Evolutionary conservation across 2,329 filamentous ascomycete genomes (phyloP), one percentile per base, ranked within the genome.

Genomic region (Trichophyton mentagrophytes): DNA sequence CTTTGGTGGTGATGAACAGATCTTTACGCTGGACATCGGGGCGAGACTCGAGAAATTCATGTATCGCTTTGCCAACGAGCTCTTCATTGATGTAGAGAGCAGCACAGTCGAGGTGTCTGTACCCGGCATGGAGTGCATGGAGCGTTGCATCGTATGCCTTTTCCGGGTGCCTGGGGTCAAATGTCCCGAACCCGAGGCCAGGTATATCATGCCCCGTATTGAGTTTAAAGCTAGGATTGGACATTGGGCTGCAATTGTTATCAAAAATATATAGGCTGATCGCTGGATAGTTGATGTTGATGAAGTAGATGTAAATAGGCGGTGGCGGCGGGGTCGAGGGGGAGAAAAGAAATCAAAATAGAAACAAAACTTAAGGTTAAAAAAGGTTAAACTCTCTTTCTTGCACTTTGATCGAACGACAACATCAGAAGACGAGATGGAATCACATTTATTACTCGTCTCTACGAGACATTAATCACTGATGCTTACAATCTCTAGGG

Each of bases 151-250:
- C 77, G 75, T 84, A 84, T 64, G 76, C 70, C 61, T 84, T 85
- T 74, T 88, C 85, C 71, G 80, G 87, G 70, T 82, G 80, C 27
- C 7, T 57, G 33, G 55, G 55, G 68, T 58, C 55, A 85, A 64
- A 86, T 66, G 84, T 86, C 66, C 84, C 84, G 67, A 86, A 86
- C 27, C 84, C 84, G 36, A 86, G 73, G 56, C 77, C 82, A 63
- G 84, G 84, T 65, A 86, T 82, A 69, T 77, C 78, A 62, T 85
- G 80, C 66, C 80, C 80, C 69, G 82, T 83, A 76, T 73, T 79
- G 58, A 83, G 76, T 64, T 72, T 80, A 73, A 78, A 82, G 53
- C 74, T 76, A 33, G 15, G 15, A 5, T 49, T 17, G 11, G 17
- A 25, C 55, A 57, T 57, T 25, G 27, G 15, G 13, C 17, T 17